These are phyloP conservation scores for Jaltomata sinuosa DNA, from an alignment of 257 asterid genomes.

Conservation along the genomic window DNA sequence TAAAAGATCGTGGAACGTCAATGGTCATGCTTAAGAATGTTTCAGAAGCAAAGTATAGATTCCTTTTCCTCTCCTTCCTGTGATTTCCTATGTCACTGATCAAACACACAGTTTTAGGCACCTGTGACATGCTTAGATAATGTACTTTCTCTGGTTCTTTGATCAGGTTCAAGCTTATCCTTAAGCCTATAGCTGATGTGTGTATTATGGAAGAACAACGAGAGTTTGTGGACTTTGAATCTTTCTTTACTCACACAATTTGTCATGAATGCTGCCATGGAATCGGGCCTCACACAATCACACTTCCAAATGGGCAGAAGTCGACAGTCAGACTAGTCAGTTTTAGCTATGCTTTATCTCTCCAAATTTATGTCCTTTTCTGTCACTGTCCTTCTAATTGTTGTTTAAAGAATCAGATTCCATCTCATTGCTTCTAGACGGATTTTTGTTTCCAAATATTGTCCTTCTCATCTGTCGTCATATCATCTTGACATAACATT, in stretches of 20 bases:
- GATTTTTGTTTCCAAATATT: neutral
- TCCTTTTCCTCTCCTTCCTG: neutral
- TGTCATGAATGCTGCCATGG: slow-evolving; percentile 99
- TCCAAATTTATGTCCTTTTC: neutral
- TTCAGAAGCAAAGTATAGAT: slow-evolving; percentile 81
- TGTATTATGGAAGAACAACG: slow-evolving; percentile 66
- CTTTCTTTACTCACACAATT: slow-evolving; percentile 89
- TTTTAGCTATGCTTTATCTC: neutral
- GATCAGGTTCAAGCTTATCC: slow-evolving; percentile 82
- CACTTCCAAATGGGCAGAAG: slow-evolving; percentile 63
- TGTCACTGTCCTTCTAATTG: neutral
- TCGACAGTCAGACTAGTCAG: slow-evolving; percentile 93
- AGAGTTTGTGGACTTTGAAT: slow-evolving; percentile 66
- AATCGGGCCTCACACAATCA: slow-evolving; percentile 93
- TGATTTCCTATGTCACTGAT: neutral
- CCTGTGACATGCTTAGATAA: neutral
- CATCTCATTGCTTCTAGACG: neutral
- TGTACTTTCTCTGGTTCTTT: slow-evolving; percentile 13
- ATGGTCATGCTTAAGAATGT: slow-evolving; percentile 99
- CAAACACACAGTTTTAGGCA: neutral
- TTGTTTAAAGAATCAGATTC: neutral
- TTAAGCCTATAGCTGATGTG: slow-evolving; percentile 72
- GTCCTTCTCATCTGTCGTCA: neutral
- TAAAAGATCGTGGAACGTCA: slow-evolving; percentile 87
- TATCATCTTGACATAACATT: neutral